Evolutionary conservation across 2,329 filamentous ascomycete genomes (phyloP).

Genomic region (Cryphonectria parasitica): DNA sequence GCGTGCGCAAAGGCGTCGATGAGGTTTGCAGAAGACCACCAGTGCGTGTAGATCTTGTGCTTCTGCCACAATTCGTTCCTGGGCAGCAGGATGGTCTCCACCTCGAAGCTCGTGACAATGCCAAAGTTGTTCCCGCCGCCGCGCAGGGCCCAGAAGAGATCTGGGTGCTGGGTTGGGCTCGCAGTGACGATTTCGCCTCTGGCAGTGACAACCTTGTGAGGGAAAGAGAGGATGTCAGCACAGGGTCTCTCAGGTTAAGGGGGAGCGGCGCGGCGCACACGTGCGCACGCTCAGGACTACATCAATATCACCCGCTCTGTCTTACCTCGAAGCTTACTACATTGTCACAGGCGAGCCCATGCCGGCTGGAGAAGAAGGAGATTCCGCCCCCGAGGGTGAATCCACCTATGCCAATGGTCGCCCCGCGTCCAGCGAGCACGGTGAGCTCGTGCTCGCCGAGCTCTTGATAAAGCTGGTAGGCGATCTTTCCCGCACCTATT

Average conservation of each 20-base stretch:
- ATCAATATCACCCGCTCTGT: slow-evolving; percentile 10
- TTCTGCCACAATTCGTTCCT: slow-evolving; percentile 45
- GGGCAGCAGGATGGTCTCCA: slow-evolving; percentile 41
- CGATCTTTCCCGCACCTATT: slow-evolving; percentile 11
- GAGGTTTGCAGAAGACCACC: slow-evolving; percentile 36
- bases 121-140: slow-evolving; percentile 48
- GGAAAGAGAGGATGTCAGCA: too few relatives aligned
- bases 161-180: slow-evolving; percentile 45
- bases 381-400: slow-evolving; percentile 18
- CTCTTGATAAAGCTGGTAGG: background rate
- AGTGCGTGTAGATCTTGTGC: slow-evolving; percentile 37
- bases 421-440: slow-evolving; percentile 6
- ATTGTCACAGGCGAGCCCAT: slow-evolving; percentile 18
- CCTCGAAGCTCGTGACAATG: slow-evolving; percentile 55
- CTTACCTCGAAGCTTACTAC: slow-evolving; percentile 20
- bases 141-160: slow-evolving; percentile 60
- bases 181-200: slow-evolving; percentile 35
- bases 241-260: too few relatives aligned
- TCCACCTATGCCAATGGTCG: slow-evolving; percentile 16
- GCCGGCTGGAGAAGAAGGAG: slow-evolving; percentile 16
- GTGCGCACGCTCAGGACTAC: too few relatives aligned
- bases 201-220: slow-evolving; percentile 28
- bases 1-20: slow-evolving; percentile 39
- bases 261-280: too few relatives aligned
- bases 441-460: slow-evolving; percentile 12